Conservation (phyloP, 129 eudicot species). For the Helianthus annuus region HanXRQr2.0-SUNRISE NC_035439.2:6965921-6966420, state of each 20-base stretch:
- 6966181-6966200: conserved; percentile 84
- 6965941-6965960: conserved; percentile 40
- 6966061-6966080: conserved; percentile 40
- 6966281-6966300: conserved; percentile 85
- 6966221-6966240: conserved; percentile 97
- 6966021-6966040: conserved; percentile 68
- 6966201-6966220: conserved; percentile 97
- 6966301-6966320: conserved; percentile 88
- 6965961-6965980: conserved; percentile 48
- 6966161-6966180: conserved; percentile 61
- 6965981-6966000: conserved; percentile 46
- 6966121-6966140: conserved; percentile 52
- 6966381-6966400: too few species aligned
- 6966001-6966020: conserved; percentile 65
- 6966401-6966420: too few species aligned
- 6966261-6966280: conserved; percentile 88
- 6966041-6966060: conserved; percentile 52
- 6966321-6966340: conserved; percentile 94
- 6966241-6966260: conserved; percentile 80
- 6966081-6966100: conserved; percentile 62
- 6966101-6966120: conserved; percentile 65
- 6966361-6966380: background rate
- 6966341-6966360: conserved; percentile 58
- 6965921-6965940: background rate
- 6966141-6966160: conserved; percentile 68